Evolutionary conservation across 73 alveolate species (phyloP).

Genomic region (Tetrahymena elliotti): DNA sequence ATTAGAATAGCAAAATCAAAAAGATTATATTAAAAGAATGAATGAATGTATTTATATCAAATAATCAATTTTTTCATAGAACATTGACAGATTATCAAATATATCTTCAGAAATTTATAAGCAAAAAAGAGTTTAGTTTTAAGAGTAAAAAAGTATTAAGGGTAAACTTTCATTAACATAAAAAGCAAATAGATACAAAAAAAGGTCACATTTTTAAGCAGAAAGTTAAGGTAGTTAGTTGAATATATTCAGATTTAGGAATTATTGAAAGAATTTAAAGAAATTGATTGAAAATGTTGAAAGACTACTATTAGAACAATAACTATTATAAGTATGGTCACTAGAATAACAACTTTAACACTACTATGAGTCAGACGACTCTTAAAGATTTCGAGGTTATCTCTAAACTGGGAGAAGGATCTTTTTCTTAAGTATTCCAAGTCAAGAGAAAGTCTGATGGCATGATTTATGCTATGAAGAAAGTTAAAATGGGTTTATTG

Average conservation of each 20-base stretch:
- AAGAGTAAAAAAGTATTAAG: not conserved
- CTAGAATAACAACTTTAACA: not conserved
- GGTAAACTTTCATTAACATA: not conserved
- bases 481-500: slow-evolving; percentile 48
- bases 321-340: not conserved
- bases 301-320: not conserved
- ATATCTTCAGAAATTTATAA: not conserved
- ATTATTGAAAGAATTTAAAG: not conserved
- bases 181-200: not conserved
- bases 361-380: not conserved
- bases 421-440: slow-evolving; percentile 59
- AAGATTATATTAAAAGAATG: not conserved
- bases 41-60: not conserved
- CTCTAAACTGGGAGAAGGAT: slow-evolving; percentile 11
- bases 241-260: too few species aligned
- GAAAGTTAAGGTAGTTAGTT: not conserved
- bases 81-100: not conserved
- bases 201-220: not conserved
- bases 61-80: not conserved
- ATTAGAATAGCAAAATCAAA: not conserved
- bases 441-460: slow-evolving; percentile 59
- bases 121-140: not conserved
- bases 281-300: not conserved
- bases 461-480: slow-evolving; percentile 53
- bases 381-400: not conserved